Evolutionary conservation across 345 rosid species (phyloP), one percentile per base, ranked within the genome.

Genomic region (Ailanthus altissimus): DNA sequence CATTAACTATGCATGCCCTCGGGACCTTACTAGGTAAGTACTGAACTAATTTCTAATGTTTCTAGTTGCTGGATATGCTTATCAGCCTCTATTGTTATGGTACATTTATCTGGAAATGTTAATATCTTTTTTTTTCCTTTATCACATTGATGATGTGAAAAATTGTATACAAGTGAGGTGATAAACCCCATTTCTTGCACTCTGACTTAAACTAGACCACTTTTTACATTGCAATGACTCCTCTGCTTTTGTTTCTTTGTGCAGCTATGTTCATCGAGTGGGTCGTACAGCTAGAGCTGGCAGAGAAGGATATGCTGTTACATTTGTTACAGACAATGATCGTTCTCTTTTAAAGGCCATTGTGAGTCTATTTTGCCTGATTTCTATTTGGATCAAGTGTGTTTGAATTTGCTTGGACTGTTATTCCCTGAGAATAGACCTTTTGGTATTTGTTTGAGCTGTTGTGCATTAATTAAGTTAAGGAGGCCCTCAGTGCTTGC

Each of bases 261-360:
- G 75, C 90, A 96, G 99, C 78, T 93, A 96, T 76, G 90, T 92
- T 82, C 99, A 96, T 82, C 89, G 97, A 81, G 99, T 96, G 18
- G 99, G 99, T 74, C 91, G 97, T 69, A 93, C 97, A 63, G 99
- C 99, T 69, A 89, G 99, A 90, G 99, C 99, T 78, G 99, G 99
- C 12, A 90, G 97, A 85, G 90, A 92, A 85, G 98, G 99, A 75
- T 96, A 88, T 83, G 99, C 99, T 58, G 99, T 96, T 73, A 96
- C 98, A 32, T 91, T 96, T 78, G 82, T 93, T 78, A 90, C 98
- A 50, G 99, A 96, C 81, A 92, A 83, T 82, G 98, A 96, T 69
- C 93, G 97, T 20, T 90, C 99, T 75, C 92, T 96, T 68, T 81
- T 93, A 75, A 96, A 93, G 92, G 87, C 95, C 81, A 93, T 96